phyloP scores from a whole-genome alignment of 2,329 filamentous ascomycete genomes.

The Chrysosporium keratinophilum region DNA sequence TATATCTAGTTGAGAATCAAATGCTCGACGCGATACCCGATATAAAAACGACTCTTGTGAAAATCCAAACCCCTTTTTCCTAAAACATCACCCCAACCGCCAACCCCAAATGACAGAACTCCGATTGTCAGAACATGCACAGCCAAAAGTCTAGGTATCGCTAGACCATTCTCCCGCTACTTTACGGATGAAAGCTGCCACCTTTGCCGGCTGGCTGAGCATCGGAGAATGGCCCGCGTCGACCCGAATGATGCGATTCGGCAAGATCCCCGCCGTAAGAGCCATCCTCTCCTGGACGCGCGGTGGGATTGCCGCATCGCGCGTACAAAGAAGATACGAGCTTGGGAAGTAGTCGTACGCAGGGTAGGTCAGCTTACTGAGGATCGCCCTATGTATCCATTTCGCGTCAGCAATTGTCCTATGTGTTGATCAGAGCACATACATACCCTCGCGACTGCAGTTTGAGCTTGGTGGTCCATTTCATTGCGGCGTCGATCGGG shows the following conservation, averaged over 20 bases:
- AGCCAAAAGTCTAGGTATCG: too few species aligned
- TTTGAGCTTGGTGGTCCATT: too few species aligned
- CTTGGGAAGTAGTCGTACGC: conserved; percentile 14
- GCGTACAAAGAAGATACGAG: conserved; percentile 13
- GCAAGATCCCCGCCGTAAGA: not conserved
- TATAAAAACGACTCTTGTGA: too few species aligned
- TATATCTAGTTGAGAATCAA: too few species aligned
- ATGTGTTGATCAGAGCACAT: not conserved
- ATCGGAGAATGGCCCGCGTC: conserved; percentile 12
- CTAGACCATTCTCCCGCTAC: conserved; percentile 6
- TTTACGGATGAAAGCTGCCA: conserved; percentile 9
- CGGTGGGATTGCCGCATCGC: conserved; percentile 7
- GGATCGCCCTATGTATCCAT: conserved; percentile 7
- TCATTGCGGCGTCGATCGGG: not conserved
- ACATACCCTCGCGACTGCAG: too few species aligned
- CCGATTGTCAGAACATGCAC: too few species aligned
- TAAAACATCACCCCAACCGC: too few species aligned
- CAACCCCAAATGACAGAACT: too few species aligned
- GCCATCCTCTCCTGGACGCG: conserved; percentile 12
- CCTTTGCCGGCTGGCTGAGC: conserved; percentile 9
- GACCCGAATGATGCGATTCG: not conserved
- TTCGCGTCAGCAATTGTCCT: not conserved
- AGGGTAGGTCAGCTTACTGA: conserved; percentile 12
- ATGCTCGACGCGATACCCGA: too few species aligned
- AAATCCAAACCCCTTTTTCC: too few species aligned